Evolutionary conservation across 2,329 filamentous ascomycete species (phyloP).

Genomic region (Fusarium sp.): DNA sequence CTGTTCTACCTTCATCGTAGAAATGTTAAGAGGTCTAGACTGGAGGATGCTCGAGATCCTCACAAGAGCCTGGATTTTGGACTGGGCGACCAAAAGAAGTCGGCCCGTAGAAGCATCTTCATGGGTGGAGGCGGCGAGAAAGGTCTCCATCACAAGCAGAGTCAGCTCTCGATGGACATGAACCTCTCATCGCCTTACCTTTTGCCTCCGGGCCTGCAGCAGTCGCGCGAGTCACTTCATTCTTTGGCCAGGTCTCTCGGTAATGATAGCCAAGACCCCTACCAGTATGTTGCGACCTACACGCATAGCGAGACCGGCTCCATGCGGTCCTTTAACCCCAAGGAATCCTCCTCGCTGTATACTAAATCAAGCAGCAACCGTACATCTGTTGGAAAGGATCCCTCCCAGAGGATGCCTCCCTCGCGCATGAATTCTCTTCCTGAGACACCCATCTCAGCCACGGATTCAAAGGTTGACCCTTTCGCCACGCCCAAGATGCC

Average conservation of each 20-base stretch:
- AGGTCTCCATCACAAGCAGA: constrained; percentile 51
- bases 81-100: constrained; percentile 60
- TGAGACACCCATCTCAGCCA: constrained; percentile 49
- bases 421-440: constrained; percentile 55
- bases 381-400: constrained; percentile 42
- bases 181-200: constrained; percentile 86
- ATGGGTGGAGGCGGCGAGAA: constrained; percentile 65
- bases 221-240: constrained; percentile 84
- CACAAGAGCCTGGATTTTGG: constrained; percentile 95
- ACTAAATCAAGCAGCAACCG: constrained; percentile 53
- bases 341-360: constrained; percentile 57
- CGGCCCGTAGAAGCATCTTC: constrained; percentile 49
- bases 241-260: constrained; percentile 80
- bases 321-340: constrained; percentile 58
- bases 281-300: constrained; percentile 69
- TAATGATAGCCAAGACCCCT: constrained; percentile 82
- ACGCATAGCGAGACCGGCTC: constrained; percentile 64
- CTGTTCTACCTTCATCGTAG: constrained; percentile 81
- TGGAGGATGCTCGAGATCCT: constrained; percentile 84
- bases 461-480: constrained; percentile 47
- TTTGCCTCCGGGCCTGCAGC: constrained; percentile 81
- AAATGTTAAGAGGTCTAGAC: constrained; percentile 72
- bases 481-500: constrained; percentile 49
- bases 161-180: constrained; percentile 74
- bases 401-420: constrained; percentile 44